phyloP scores from a whole-genome alignment of 2,329 filamentous ascomycete species.

The Boeremia exigua region DNA sequence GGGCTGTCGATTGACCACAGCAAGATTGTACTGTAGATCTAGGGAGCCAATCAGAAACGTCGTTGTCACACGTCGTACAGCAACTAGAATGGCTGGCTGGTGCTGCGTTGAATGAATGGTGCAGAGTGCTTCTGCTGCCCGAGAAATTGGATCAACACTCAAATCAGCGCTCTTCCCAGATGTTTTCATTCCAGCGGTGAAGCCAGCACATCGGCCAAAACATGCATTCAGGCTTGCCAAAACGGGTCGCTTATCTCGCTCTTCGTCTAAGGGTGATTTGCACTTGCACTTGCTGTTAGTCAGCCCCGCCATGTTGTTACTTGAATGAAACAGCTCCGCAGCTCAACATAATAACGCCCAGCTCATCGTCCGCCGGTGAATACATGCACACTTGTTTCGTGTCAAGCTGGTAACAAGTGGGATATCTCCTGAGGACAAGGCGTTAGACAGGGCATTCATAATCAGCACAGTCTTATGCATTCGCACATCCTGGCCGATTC shows the following conservation, averaged over 20 bases:
- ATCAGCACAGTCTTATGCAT: conserved; percentile 15
- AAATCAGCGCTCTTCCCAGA: background rate
- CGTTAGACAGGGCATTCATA: conserved; percentile 2
- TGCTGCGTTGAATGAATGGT: conserved; percentile 11
- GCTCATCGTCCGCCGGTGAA: background rate
- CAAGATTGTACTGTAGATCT: conserved; percentile 13
- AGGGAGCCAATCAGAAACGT: conserved; percentile 20
- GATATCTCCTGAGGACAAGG: background rate
- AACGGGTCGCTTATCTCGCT: conserved; percentile 12
- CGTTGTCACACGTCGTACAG: conserved; percentile 15
- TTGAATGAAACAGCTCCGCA: conserved; percentile 17
- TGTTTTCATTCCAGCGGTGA: conserved; percentile 19
- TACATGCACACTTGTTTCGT: conserved; percentile 7
- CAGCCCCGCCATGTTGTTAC: conserved; percentile 19
- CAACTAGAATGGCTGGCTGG: conserved; percentile 20
- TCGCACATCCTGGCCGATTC: conserved; percentile 10
- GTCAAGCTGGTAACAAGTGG: background rate
- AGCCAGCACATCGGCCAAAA: background rate
- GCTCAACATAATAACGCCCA: background rate
- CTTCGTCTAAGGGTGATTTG: background rate
- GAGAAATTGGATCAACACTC: conserved; percentile 5
- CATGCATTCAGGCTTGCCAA: background rate
- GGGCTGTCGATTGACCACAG: conserved; percentile 9
- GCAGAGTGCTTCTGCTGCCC: conserved; percentile 8
- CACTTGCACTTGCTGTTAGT: conserved; percentile 15